phyloP scores from a whole-genome alignment of 192 early-diverging fungal genomes.

The Helicostylum pulchrum region DNA sequence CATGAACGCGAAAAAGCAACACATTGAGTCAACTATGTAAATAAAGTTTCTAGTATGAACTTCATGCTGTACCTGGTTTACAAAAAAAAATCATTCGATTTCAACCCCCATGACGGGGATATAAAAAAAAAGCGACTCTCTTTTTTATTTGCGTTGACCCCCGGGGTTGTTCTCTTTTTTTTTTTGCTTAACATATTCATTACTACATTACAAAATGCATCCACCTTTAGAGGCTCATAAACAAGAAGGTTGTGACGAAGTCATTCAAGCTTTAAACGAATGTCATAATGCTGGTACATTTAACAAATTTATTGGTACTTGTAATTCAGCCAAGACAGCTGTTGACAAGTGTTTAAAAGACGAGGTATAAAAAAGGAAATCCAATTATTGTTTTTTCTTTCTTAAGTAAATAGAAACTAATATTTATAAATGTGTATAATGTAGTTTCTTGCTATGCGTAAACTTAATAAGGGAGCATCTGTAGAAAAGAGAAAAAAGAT shows the following conservation, averaged over 20 bases:
- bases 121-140: not conserved
- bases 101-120: too few species aligned
- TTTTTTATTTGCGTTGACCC: not conserved
- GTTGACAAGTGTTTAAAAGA: constrained; percentile 51
- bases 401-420: too few species aligned
- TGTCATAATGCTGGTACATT: constrained; percentile 50
- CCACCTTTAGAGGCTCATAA: constrained; percentile 38
- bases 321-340: constrained; percentile 47
- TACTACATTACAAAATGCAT: constrained; percentile 29
- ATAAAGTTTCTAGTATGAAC: too few species aligned
- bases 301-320: constrained; percentile 48
- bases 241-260: constrained; percentile 46
- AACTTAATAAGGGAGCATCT: constrained; percentile 41
- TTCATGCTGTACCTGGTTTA: not conserved
- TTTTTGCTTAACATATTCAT: not conserved
- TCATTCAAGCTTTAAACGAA: constrained; percentile 51
- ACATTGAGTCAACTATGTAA: too few species aligned
- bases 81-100: too few species aligned
- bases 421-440: not conserved
- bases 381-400: not conserved
- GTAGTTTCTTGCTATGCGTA: constrained; percentile 48
- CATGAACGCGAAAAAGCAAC: too few species aligned
- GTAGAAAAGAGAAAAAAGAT: constrained; percentile 43
- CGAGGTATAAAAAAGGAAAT: constrained; percentile 39
- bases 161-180: not conserved